Base-by-base conservation (phyloP, 2,329 filamentous ascomycete species). In the Tolypocladium capitatum region DNA sequence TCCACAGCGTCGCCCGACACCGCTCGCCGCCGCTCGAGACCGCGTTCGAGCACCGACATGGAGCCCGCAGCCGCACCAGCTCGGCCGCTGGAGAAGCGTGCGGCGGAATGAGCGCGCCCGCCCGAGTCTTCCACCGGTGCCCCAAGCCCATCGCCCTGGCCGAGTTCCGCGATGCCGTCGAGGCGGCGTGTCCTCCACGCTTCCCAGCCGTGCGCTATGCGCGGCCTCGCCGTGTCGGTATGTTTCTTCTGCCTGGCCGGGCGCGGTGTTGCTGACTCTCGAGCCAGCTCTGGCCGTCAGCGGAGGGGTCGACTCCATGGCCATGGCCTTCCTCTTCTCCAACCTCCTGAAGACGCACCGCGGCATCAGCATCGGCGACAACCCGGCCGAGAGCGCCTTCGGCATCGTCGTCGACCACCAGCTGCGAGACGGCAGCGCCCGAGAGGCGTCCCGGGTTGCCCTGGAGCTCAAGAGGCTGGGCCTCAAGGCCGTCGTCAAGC, bases 231-330 rank as follows among this genome's bases (percentile, higher is more conserved):
- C 62, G 60, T 8, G 65, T 77, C 54, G 71, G 72, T 74, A 59
- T 48, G 67, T 59, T 18, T 20, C 30, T 41, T 4, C 6, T 44
- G 10, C n/a, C n/a, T n/a, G 4, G 8, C 18, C 14, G 13, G n/a
- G 11, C 11, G 13, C 9, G 33, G 47, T 33, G 46, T 43, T 46
- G 38, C 38, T 36, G 32, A 48, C 36, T 32, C n/a, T 13, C 30
- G 32, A 9, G 21, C 8, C 52, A 86, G 83, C 76, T 47, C 69
- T 97, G 50, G 92, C 90, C 16, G 72, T 97, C 51, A 96, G 90
- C 60, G 92, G 92, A 24, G 92, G 92, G 8, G 86, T 92, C 35
- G 92, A 98, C 65, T 97, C 91, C n/a, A 98, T 97, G 90, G 91
- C 91, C 28, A 72, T 98, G 51, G 88, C 89, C 48, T 81, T 73